phyloP scores from a whole-genome alignment of 345 rosid genomes.

The Citrus cavaleriei region DNA sequence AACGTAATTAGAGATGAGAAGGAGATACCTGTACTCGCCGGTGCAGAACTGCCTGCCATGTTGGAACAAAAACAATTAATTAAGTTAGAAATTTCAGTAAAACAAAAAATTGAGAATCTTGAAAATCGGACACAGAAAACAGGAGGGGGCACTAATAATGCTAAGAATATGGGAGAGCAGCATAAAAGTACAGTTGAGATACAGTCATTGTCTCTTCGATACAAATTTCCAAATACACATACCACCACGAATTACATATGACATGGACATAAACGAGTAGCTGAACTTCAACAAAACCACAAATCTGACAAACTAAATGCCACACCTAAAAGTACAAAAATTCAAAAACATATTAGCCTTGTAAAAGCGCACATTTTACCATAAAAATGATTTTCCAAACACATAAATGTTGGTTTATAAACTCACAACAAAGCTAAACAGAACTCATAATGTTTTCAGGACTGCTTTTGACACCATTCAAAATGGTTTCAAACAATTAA shows the following conservation, averaged over 20 bases:
- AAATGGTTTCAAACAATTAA: too few relatives aligned
- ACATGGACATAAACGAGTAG: background rate
- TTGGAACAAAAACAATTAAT: background rate
- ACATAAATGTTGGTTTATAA: background rate
- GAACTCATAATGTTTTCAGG: background rate
- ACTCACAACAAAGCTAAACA: background rate
- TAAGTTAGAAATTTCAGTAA: background rate
- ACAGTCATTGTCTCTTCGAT: background rate
- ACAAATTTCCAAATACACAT: too few relatives aligned
- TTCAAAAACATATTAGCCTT: background rate
- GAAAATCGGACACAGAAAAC: background rate
- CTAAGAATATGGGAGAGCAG: background rate
- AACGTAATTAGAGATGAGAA: background rate
- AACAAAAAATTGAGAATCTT: background rate
- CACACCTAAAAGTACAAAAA: too few relatives aligned
- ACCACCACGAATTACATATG: too few relatives aligned
- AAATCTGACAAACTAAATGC: too few relatives aligned
- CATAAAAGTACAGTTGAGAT: background rate
- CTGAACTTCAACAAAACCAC: too few relatives aligned
- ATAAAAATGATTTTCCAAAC: too few relatives aligned
- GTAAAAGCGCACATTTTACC: background rate
- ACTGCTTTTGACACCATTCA: background rate
- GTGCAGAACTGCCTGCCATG: constrained; percentile 89
- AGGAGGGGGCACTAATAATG: background rate
- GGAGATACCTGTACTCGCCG: constrained; percentile 73